These are phyloP conservation scores for Colletotrichum tropicicola DNA, from an alignment of 2,329 filamentous ascomycete species.

Conservation along the genomic window DNA sequence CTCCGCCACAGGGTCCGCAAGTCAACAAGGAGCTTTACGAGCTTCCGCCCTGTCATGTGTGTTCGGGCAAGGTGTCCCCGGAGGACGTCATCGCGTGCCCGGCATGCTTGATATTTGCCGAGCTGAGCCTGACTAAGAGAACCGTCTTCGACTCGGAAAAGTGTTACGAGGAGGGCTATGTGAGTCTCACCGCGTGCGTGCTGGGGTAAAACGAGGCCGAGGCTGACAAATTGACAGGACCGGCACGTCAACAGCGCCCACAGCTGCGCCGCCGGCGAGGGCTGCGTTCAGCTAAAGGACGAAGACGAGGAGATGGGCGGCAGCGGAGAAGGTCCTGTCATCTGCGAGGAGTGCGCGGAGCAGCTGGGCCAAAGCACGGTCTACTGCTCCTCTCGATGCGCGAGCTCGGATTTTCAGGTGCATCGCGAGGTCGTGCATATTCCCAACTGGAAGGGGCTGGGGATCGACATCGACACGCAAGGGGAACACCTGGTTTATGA, in stretches of 20 bases:
- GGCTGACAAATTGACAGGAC: constrained; percentile 39
- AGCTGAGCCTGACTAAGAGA: constrained; percentile 46
- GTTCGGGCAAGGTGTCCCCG: constrained; percentile 42
- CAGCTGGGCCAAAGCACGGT: constrained; percentile 44
- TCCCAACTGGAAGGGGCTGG: constrained; percentile 35
- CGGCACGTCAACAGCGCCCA: constrained; percentile 49
- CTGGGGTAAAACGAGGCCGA: background rate
- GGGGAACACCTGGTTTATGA: constrained; percentile 35
- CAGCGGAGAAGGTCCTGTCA: constrained; percentile 41
- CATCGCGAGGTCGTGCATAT: constrained; percentile 49
- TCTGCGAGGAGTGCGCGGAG: constrained; percentile 52
- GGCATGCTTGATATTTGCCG: constrained; percentile 53
- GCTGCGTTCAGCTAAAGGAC: constrained; percentile 49
- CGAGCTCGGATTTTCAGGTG: constrained; percentile 47
- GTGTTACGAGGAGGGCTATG: constrained; percentile 51
- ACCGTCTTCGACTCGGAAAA: constrained; percentile 56
- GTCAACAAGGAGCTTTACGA: constrained; percentile 45
- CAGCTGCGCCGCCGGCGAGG: constrained; percentile 50
- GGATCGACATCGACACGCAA: constrained; percentile 34
- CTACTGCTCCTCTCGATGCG: constrained; percentile 55
- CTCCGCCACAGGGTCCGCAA: constrained; percentile 35
- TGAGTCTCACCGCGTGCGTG: constrained; percentile 40
- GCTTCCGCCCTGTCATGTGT: constrained; percentile 50
- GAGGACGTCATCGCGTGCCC: constrained; percentile 52
- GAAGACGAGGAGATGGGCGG: constrained; percentile 48